Evolutionary conservation across 306 rosid genomes (phyloP), one percentile per base, ranked within the genome.

Genomic region (Fagus sylvatica): DNA sequence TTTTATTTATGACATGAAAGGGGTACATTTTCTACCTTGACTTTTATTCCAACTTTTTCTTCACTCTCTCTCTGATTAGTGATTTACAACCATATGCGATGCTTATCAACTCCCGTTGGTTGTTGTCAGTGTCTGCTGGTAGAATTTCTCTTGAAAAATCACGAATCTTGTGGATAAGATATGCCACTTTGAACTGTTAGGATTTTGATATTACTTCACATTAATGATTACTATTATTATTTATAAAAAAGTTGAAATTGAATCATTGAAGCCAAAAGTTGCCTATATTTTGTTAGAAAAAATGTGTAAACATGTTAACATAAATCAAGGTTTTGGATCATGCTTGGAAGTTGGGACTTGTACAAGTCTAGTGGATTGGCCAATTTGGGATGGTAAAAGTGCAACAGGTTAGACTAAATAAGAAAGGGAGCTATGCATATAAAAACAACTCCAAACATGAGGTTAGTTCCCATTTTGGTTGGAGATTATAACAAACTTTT

Each of bases 111-210:
- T 59, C 67, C 74, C 56, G 55, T 71, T 71, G 82, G 79, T 72
- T 80, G 46, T 68, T 78, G 79, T 39, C 88, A 76, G 75, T 83
- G 84, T 82, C 78, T 78, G 83, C 69, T 73, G 83, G 81, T 76
- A 77, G 62, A 62, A 81, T 51, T 82, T 77, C 68, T 74, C 54
- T 56, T 55, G 72, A 39, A 71, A 76, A 46, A 79, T 79, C 72
- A 88, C 84, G 65, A 54, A 77, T 73, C 69, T 78, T 69, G 66
- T 46, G 72, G 79, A 80, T 80, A 81, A 85, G 97, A 88, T 89
- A 76, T 85, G 82, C 79, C 90, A 81, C 86, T 77, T 60, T 72
- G 16, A 85, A 51, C 37, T 75, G 75, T 56, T 75, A 22, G 76
- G 78, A 78, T 74, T 75, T 81, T 78, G 78, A 76, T 66, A 54